phyloP scores from a whole-genome alignment of 2,329 filamentous ascomycete species.

The Trichoderma breve region DNA sequence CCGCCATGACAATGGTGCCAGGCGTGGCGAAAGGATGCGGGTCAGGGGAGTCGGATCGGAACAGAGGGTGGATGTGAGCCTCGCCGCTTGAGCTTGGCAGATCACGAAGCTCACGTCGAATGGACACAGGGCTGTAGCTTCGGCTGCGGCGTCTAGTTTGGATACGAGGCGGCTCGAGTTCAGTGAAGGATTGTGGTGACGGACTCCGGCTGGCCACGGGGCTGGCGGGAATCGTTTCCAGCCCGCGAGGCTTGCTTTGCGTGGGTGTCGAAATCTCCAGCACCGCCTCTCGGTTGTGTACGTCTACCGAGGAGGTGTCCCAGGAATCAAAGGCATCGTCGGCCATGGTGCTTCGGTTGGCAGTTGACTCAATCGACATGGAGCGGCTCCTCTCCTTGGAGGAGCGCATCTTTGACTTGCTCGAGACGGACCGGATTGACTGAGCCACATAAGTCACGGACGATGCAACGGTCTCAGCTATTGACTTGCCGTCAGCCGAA shows the following conservation, averaged over 20 bases:
- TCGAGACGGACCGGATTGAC: constrained; percentile 55
- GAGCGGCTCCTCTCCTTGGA: constrained; percentile 43
- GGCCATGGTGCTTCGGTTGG: constrained; percentile 32
- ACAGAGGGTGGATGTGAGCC: constrained; percentile 73
- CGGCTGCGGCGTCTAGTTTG: constrained; percentile 42
- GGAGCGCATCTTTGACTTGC: constrained; percentile 54
- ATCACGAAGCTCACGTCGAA: constrained; percentile 31
- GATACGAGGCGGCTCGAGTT: constrained; percentile 50
- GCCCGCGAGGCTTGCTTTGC: constrained; percentile 47
- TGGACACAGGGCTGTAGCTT: constrained; percentile 49
- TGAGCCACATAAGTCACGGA: constrained; percentile 42
- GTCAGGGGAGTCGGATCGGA: constrained; percentile 68
- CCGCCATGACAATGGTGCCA: constrained; percentile 68
- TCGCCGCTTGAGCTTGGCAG: constrained; percentile 46
- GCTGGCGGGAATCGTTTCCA: constrained; percentile 71
- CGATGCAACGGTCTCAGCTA: constrained; percentile 27
- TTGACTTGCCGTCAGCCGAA: constrained; percentile 37
- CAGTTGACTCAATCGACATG: constrained; percentile 46
- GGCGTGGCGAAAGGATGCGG: constrained; percentile 65
- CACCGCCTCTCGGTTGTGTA: constrained; percentile 58
- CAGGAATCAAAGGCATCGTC: constrained; percentile 72
- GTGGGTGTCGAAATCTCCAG: constrained; percentile 48
- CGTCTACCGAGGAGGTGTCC: constrained; percentile 68
- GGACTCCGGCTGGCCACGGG: constrained; percentile 63
- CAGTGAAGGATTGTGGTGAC: constrained; percentile 58